A percentile compares a stretch with the other conserved stretches of the same genome.
Conservation (phyloP, 2,329 filamentous ascomycete genomes). For the Epichloe coenophiala region DNA sequence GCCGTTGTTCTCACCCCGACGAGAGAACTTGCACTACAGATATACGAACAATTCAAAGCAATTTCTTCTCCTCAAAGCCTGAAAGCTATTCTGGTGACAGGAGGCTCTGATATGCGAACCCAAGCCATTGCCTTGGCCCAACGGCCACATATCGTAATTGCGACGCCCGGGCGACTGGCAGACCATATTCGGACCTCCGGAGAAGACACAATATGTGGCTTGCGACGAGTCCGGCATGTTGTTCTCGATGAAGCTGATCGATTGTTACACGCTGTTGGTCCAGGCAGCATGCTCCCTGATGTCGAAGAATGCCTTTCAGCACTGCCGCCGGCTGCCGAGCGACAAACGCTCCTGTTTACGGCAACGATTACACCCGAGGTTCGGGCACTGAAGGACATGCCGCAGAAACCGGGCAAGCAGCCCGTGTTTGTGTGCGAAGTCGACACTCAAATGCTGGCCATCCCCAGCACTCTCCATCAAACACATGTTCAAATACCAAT, state of each 20-base stretch:
- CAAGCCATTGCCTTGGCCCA: constrained; percentile 76
- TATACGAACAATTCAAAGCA: constrained; percentile 90
- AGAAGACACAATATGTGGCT: constrained; percentile 73
- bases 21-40: constrained; percentile 83
- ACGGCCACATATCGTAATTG: constrained; percentile 83
- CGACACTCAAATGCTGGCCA: constrained; percentile 59
- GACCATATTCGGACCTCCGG: constrained; percentile 90
- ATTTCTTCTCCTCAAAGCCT: constrained; percentile 79
- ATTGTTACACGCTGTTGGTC: constrained; percentile 57
- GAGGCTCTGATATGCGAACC: constrained; percentile 80
- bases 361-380: constrained; percentile 92
- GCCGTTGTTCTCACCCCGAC: constrained; percentile 82
- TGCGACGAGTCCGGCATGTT: constrained; percentile 68
- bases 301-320: constrained; percentile 77
- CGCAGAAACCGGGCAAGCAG: constrained; percentile 52
- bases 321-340: constrained; percentile 60
- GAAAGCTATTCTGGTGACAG: constrained; percentile 80
- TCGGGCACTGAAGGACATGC: constrained; percentile 67
- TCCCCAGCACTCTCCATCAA: constrained; percentile 71
- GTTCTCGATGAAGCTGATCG: constrained; percentile 95
- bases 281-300: constrained; percentile 87
- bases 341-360: constrained; percentile 94
- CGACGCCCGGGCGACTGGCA: constrained; percentile 82
- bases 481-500: constrained; percentile 79
- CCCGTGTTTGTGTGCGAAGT: constrained; percentile 85